phyloP scores from a whole-genome alignment of 331 rosid genomes.

The Pyracantha coccinea region DNA sequence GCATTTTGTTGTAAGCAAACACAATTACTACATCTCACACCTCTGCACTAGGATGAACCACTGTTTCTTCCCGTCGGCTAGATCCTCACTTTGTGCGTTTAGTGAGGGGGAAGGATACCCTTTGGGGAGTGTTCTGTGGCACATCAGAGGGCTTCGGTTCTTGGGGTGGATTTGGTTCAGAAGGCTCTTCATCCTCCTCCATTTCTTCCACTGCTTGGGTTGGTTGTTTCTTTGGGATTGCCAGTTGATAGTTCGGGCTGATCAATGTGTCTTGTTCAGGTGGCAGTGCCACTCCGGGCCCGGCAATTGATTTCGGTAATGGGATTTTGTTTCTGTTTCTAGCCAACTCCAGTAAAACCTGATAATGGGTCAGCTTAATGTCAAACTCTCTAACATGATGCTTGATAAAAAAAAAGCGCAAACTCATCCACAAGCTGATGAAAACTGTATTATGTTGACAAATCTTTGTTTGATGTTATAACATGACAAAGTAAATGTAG shows the following conservation, averaged over 20 bases:
- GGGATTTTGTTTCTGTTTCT: constrained; percentile 75
- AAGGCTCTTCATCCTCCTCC: constrained; percentile 57
- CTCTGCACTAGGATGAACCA: background rate
- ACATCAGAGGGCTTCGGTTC: constrained; percentile 44
- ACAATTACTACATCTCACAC: background rate
- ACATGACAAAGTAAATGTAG: background rate
- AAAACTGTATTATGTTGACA: background rate
- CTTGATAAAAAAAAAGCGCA: background rate
- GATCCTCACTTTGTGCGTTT: constrained; percentile 35
- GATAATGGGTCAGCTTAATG: constrained; percentile 12
- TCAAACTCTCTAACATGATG: background rate
- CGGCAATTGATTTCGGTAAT: constrained; percentile 52
- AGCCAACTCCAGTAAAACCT: constrained; percentile 83
- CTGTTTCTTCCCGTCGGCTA: background rate
- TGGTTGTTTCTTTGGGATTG: constrained; percentile 59
- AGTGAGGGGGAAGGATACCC: constrained; percentile 48
- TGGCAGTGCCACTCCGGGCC: constrained; percentile 76
- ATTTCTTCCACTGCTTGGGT: constrained; percentile 58
- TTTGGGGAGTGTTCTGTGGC: constrained; percentile 47
- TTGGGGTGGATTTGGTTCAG: constrained; percentile 41
- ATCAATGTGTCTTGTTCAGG: constrained; percentile 77
- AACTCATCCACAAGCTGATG: background rate
- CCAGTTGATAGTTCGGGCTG: constrained; percentile 77
- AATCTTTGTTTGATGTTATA: background rate
- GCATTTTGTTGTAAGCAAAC: background rate